Evolutionary conservation across 805 yeast species (phyloP).

Genomic region (Suhomyces xylopsoci): DNA sequence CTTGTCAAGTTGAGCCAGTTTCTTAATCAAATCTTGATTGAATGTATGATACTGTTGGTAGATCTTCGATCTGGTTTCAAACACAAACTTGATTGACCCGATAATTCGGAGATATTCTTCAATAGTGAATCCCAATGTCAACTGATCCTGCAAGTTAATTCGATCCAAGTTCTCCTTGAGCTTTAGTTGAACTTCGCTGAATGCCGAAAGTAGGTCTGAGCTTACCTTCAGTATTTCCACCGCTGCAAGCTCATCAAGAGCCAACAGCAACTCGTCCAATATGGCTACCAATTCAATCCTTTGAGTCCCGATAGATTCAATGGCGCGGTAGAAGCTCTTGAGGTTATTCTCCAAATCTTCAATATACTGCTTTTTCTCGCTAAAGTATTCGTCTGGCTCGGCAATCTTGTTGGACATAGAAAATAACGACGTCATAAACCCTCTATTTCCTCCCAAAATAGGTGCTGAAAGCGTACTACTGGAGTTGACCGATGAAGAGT

Average conservation of each 20-base stretch:
- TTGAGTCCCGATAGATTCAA: conserved; percentile 73
- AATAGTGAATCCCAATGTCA: conserved; percentile 80
- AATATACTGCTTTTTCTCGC: conserved; percentile 62
- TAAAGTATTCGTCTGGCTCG: conserved; percentile 79
- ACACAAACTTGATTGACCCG: conserved; percentile 68
- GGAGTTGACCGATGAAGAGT: background rate
- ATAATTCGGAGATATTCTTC: conserved; percentile 83
- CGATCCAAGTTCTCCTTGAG: conserved; percentile 74
- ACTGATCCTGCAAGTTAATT: conserved; percentile 76
- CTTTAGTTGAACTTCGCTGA: conserved; percentile 68
- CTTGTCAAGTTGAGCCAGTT: conserved; percentile 44
- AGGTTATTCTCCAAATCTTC: conserved; percentile 74
- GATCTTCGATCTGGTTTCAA: conserved; percentile 69
- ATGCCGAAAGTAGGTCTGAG: conserved; percentile 61
- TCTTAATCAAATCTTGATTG: conserved; percentile 45
- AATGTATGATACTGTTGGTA: conserved; percentile 40
- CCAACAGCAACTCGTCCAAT: conserved; percentile 61
- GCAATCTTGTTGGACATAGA: conserved; percentile 63
- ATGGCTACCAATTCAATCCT: conserved; percentile 69
- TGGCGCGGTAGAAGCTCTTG: conserved; percentile 60
- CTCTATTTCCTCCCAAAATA: conserved; percentile 32
- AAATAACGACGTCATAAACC: conserved; percentile 70
- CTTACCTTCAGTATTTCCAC: conserved; percentile 71
- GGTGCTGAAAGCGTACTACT: conserved; percentile 12
- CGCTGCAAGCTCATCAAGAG: conserved; percentile 58